Percentiles rank a stretch among this genome's conserved stretches.
Conservation (phyloP, 257 asterid genomes). For the Forsythia viridissima region DNA sequence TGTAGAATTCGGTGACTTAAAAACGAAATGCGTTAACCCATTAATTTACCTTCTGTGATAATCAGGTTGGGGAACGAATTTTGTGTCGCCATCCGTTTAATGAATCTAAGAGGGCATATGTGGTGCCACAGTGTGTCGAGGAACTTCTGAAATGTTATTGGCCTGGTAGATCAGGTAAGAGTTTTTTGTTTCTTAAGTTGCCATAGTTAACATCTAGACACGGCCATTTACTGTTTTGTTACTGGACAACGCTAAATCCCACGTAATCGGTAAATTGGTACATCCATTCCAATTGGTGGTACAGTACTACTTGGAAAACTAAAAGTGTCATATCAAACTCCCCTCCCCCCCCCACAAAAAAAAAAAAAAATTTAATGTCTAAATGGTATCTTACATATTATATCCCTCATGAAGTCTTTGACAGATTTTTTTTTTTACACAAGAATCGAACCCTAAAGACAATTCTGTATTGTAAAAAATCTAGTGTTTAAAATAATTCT, state of each 20-base stretch:
- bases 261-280: neutral
- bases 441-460: neutral
- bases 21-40: neutral
- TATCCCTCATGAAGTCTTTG: neutral
- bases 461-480: neutral
- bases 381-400: neutral
- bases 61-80: slow-evolving; percentile 75
- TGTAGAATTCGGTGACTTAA: neutral
- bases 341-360: no score
- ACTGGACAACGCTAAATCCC: neutral
- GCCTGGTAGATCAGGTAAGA: slow-evolving; percentile 80
- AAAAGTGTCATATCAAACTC: no score
- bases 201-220: neutral
- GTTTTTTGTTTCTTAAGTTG: neutral
- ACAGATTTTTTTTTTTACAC: neutral
- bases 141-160: slow-evolving; percentile 89
- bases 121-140: slow-evolving; percentile 87
- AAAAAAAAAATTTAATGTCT: no score
- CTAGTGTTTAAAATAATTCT: neutral
- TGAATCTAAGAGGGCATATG: slow-evolving; percentile 95
- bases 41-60: slow-evolving; percentile 18
- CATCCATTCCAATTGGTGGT: no score
- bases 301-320: no score
- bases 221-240: neutral
- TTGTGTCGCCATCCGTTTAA: slow-evolving; percentile 93